A percentile compares a stretch with the other conserved stretches of the same genome.
Evolutionary conservation across 1,284 basidiomycete species (phyloP).

Genomic region (Inonotus hispidus): DNA sequence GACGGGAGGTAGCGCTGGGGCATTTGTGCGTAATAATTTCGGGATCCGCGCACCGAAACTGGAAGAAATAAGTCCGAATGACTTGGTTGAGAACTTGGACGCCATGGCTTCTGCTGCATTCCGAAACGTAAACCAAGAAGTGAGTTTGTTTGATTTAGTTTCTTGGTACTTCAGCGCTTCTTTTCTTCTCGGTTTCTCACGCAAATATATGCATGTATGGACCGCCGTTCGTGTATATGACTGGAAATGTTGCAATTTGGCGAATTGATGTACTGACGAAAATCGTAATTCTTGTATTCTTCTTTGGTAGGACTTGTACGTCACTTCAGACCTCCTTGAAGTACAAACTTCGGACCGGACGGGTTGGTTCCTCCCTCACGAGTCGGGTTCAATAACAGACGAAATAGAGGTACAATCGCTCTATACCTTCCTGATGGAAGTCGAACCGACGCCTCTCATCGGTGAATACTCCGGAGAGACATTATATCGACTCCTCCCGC

Average conservation of each 20-base stretch:
- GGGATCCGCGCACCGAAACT: constrained; percentile 58
- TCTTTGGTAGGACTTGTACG: constrained; percentile 56
- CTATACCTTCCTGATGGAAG: constrained; percentile 61
- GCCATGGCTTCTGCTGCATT: constrained; percentile 68
- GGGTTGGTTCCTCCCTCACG: constrained; percentile 66
- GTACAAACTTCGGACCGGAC: constrained; percentile 70
- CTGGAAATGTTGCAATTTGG: neutral
- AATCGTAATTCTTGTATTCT: constrained; percentile 9
- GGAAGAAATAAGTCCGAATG: constrained; percentile 59
- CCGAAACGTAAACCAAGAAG: constrained; percentile 70
- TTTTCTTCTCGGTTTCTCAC: neutral
- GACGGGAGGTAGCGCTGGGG: neutral
- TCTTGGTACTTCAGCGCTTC: no score
- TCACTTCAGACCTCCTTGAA: constrained; percentile 70
- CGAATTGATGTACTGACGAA: neutral
- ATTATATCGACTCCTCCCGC: constrained; percentile 66
- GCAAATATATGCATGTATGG: neutral
- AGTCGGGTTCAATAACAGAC: constrained; percentile 47
- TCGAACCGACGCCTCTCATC: constrained; percentile 64
- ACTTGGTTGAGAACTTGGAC: constrained; percentile 68
- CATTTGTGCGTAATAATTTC: constrained; percentile 33
- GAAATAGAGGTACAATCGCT: constrained; percentile 70
- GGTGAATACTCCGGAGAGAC: constrained; percentile 63
- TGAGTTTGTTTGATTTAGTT: constrained; percentile 29
- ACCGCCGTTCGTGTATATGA: no score